Conservation (phyloP, 768 basidiomycete genomes). For the Boletus coccyginus region DNA sequence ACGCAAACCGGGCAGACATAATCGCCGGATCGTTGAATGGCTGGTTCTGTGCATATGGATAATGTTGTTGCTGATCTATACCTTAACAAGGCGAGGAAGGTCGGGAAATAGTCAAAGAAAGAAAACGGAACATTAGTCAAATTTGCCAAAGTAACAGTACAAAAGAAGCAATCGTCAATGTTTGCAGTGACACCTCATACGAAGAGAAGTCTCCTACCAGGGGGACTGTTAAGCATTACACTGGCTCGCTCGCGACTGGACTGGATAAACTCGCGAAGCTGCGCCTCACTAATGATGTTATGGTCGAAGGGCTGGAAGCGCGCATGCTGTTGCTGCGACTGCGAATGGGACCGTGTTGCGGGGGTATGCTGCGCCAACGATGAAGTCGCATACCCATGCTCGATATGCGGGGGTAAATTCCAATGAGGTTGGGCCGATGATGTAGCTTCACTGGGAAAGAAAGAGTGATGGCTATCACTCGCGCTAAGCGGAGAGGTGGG, state of each 20-base stretch:
- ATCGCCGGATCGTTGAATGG: constrained; percentile 76
- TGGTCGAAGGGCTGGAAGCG: constrained; percentile 60
- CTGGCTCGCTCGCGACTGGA: constrained; percentile 59
- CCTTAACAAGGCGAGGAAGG: constrained; percentile 17
- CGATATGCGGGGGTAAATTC: constrained; percentile 41
- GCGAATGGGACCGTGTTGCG: constrained; percentile 32
- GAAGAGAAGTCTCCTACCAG: constrained; percentile 50
- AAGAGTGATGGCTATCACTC: constrained; percentile 47
- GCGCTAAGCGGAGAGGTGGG: constrained; percentile 53
- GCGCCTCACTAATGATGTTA: constrained; percentile 61
- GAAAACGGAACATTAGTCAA: constrained; percentile 20
- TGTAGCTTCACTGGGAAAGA: constrained; percentile 41
- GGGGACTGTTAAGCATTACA: constrained; percentile 30
- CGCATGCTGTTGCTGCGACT: constrained; percentile 32
- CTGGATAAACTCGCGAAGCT: constrained; percentile 73
- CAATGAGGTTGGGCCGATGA: constrained; percentile 44
- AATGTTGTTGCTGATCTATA: constrained; percentile 37
- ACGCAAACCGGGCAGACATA: constrained; percentile 68
- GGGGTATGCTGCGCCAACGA: constrained; percentile 49
- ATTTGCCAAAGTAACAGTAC: constrained; percentile 22
- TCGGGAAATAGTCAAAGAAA: constrained; percentile 10
- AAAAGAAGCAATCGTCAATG: constrained; percentile 34
- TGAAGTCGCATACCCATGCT: constrained; percentile 44
- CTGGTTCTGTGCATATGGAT: constrained; percentile 36
- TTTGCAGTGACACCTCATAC: constrained; percentile 32